Evolutionary conservation across 768 basidiomycete genomes (phyloP).

Genomic region (Butyriboletus loyo): DNA sequence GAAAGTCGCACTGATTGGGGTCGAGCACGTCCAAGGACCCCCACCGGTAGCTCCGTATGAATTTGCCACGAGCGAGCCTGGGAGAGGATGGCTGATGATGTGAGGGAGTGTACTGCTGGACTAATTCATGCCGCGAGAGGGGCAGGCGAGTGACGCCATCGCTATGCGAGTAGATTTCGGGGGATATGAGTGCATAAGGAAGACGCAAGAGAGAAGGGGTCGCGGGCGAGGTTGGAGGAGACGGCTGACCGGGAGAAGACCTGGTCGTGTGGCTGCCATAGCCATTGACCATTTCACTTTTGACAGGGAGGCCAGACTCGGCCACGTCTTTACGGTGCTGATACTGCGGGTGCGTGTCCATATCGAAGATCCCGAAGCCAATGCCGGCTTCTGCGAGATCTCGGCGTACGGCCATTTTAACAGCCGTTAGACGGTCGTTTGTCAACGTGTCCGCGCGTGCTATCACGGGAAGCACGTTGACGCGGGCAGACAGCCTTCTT

Average conservation of each 20-base stretch:
- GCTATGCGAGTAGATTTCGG: slow-evolving; percentile 80
- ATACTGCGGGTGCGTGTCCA: slow-evolving; percentile 54
- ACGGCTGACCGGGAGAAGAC: slow-evolving; percentile 46
- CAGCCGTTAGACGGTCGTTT: slow-evolving; percentile 74
- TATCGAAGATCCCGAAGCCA: slow-evolving; percentile 87
- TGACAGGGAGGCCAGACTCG: slow-evolving; percentile 40
- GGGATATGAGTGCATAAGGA: slow-evolving; percentile 83
- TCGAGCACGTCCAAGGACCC: slow-evolving; percentile 80
- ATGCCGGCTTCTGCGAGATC: slow-evolving; percentile 84
- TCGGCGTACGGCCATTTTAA: slow-evolving; percentile 76
- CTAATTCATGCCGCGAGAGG: slow-evolving; percentile 66
- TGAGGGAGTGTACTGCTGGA: slow-evolving; percentile 70
- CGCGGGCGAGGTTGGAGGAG: slow-evolving; percentile 68
- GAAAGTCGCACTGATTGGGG: slow-evolving; percentile 76
- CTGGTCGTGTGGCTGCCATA: slow-evolving; percentile 52
- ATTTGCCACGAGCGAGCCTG: slow-evolving; percentile 60
- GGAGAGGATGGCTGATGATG: slow-evolving; percentile 38
- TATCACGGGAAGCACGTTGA: slow-evolving; percentile 86
- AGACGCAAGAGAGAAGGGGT: slow-evolving; percentile 59
- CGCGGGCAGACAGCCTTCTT: slow-evolving; percentile 72
- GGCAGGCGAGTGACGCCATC: slow-evolving; percentile 65
- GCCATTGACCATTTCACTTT: slow-evolving; percentile 52
- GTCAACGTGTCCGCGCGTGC: slow-evolving; percentile 78
- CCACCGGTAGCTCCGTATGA: slow-evolving; percentile 77
- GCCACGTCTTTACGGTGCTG: slow-evolving; percentile 43